Percentiles rank a stretch among this genome's conserved stretches.
Conservation (phyloP, 345 rosid species). For the Microcos paniculata region DNA sequence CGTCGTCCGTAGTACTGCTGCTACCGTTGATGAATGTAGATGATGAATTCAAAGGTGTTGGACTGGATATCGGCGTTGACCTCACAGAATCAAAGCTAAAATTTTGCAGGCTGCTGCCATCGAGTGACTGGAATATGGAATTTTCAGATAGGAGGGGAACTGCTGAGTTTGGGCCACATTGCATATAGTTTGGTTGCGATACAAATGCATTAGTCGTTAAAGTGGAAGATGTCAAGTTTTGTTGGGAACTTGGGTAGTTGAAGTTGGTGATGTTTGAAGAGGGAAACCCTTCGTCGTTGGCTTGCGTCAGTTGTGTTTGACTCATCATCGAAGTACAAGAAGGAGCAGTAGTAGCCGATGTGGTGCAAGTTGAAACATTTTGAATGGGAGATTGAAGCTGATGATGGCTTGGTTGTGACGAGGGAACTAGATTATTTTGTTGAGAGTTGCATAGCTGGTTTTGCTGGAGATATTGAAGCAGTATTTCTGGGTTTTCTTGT, state of each 20-base stretch:
- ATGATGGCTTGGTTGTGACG: constrained; percentile 7
- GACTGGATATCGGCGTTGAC: constrained; percentile 58
- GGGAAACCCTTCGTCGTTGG: constrained; percentile 19
- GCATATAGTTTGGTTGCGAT: constrained; percentile 24
- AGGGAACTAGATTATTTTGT: constrained; percentile 25
- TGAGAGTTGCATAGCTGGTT: constrained; percentile 28
- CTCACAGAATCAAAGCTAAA: constrained; percentile 51
- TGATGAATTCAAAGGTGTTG: constrained; percentile 52
- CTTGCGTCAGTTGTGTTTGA: constrained; percentile 34
- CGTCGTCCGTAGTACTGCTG: constrained; percentile 59
- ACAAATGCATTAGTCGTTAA: constrained; percentile 6
- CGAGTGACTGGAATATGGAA: constrained; percentile 29
- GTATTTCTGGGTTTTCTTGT: constrained; percentile 48
- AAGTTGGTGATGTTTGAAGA: constrained; percentile 19
- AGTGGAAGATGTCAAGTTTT: constrained; percentile 23
- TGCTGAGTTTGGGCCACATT: constrained; percentile 12
- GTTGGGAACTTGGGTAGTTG: constrained; percentile 23
- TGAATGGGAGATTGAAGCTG: constrained; percentile 24
- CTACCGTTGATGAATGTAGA: constrained; percentile 48
- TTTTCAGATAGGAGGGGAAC: constrained; percentile 26
- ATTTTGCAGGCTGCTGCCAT: constrained; percentile 28
- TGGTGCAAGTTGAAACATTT: constrained; percentile 26
- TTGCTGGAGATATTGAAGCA: constrained; percentile 38
- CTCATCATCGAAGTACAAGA: constrained; percentile 9
- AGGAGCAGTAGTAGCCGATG: constrained; percentile 6